Conservation (phyloP, 73 alveolate species). For the Breviolum minutum region DNA sequence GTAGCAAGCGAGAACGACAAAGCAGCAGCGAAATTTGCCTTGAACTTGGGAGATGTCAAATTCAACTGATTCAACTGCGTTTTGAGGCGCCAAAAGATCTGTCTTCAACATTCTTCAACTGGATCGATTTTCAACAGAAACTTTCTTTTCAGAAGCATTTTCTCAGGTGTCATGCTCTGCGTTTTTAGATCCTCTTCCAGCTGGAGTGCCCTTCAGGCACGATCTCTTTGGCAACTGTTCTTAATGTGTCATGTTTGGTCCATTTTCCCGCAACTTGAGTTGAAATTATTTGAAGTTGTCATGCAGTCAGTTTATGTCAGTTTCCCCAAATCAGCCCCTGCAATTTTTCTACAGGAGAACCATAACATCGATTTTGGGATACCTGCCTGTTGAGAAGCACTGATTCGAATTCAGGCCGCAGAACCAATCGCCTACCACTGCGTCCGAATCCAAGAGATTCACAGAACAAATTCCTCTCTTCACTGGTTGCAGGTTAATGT, state of each 20-base stretch:
- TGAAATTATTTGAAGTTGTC: too few relatives aligned
- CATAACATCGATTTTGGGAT: too few relatives aligned
- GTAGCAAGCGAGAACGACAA: too few relatives aligned
- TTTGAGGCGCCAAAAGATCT: not conserved
- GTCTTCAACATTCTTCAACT: not conserved
- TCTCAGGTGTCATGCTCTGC: constrained; percentile 87
- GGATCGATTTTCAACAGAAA: not conserved
- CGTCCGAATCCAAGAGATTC: not conserved
- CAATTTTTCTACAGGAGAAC: too few relatives aligned
- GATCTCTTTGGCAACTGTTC: not conserved
- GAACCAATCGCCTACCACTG: constrained; percentile 80
- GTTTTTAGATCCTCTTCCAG: constrained; percentile 67
- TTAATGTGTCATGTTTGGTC: too few relatives aligned
- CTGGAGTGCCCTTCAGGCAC: constrained; percentile 23
- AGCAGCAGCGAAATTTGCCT: too few relatives aligned
- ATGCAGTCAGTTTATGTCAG: too few relatives aligned
- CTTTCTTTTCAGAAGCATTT: not conserved
- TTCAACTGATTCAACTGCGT: not conserved
- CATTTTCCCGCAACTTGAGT: too few relatives aligned
- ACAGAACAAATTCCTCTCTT: not conserved
- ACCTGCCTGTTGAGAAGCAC: too few relatives aligned
- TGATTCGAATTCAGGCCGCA: constrained; percentile 30
- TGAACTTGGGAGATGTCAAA: too few relatives aligned
- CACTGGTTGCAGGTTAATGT: not conserved
- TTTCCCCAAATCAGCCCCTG: too few relatives aligned